Evolutionary conservation across 106 monocot genomes (phyloP), one percentile per base, ranked within the genome.

Genomic region (Dioscorea alata): DNA sequence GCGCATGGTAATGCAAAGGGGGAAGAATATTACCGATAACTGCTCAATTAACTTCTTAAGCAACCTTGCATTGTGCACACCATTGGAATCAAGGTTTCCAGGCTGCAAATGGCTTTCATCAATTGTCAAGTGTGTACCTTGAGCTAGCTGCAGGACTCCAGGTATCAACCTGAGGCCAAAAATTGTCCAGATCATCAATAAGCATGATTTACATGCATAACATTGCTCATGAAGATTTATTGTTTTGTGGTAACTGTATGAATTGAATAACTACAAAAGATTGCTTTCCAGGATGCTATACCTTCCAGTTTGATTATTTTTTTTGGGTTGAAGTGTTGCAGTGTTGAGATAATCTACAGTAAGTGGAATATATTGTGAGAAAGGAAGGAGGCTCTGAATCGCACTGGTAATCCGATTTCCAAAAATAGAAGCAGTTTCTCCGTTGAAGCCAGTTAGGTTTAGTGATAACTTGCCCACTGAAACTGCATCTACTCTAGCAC

Each of bases 301-400:
- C 99, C 99, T 90, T 77, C 90, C 90, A 18, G 79, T 81, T n/a
- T 83, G 76, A 67, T 99, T 93, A 48, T 99, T 73, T 74, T 99
- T 99, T 71, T 66, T 84, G 4, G 99, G 99, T 67, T 84, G 87
- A 63, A 99, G 79, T 58, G 48, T 50, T 22, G 79, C 66, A 14
- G 70, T 85, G 78, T 99, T 99, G 33, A 99, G 83, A 70, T 90
- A 99, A 50, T 93, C 85, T 48, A 99, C 70, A 12, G 90, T 83
- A 12, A 99, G 77, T 68, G 82, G 82, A 50, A 99, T 88, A 33
- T 72, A 23, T 69, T 78, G 76, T 20, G 93, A 82, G 63, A 90
- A 90, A 51, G 99, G 93, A 67, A 85, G 57, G 21, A 99, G 66
- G 15, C 22, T 79, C 73, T 70, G 64, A 19, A 93, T 69, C 59